Conservation (phyloP, 495 filamentous ascomycete species). For the Neurospora sp. region DNA sequence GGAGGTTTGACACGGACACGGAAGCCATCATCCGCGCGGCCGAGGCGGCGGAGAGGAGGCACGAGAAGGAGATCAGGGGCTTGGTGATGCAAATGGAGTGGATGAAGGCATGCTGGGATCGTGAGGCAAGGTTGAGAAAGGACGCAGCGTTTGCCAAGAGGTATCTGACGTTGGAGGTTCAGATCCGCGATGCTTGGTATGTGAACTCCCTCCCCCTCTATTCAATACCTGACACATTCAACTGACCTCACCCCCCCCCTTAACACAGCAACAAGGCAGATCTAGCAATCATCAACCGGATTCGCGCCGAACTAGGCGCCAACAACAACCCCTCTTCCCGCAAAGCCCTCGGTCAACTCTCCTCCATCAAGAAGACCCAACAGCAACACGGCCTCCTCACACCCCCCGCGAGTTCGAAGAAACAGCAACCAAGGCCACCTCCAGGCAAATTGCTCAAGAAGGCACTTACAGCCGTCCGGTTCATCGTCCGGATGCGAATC, state of each 20-base stretch:
- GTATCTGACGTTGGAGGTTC: constrained; percentile 67
- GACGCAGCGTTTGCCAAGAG: constrained; percentile 74
- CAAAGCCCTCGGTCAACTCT: constrained; percentile 12
- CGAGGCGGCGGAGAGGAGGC: constrained; percentile 47
- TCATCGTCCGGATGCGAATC: constrained; percentile 32
- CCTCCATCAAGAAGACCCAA: constrained; percentile 1
- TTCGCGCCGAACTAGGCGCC: constrained; percentile 35
- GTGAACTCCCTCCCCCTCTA: constrained; percentile 26
- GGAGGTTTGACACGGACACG: constrained; percentile 12
- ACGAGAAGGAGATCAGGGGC: constrained; percentile 72
- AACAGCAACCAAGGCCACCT: not conserved
- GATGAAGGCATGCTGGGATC: constrained; percentile 64
- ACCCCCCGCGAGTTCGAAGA: constrained; percentile 4
- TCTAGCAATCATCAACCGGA: constrained; percentile 69
- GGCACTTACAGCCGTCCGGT: constrained; percentile 25
- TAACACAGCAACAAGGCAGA: constrained; percentile 76
- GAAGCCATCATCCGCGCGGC: constrained; percentile 38
- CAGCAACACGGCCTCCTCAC: not conserved
- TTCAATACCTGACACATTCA: not conserved
- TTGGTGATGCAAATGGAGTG: constrained; percentile 83
- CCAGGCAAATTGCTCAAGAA: constrained; percentile 12
- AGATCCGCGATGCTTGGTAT: constrained; percentile 77
- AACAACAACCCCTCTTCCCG: constrained; percentile 20
- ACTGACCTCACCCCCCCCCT: not conserved
- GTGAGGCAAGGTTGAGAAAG: constrained; percentile 69